phyloP scores from a whole-genome alignment of 2,329 filamentous ascomycete species.

The Aspergillus sp. region DNA sequence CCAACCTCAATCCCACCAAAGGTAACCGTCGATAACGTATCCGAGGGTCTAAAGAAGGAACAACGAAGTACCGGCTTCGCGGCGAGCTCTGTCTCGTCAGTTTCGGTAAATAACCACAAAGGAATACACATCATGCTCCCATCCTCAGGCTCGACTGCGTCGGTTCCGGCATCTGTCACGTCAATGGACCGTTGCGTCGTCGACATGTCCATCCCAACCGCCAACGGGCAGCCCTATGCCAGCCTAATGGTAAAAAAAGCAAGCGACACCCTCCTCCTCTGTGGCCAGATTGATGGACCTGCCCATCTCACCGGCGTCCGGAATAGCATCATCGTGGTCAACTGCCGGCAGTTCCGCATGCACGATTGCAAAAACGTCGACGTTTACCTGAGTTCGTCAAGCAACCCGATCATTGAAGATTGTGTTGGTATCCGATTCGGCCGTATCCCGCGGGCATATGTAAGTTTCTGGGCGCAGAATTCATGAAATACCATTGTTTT shows the following conservation, averaged over 20 bases:
- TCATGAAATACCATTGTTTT: neutral
- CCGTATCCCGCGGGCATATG: conserved; percentile 67
- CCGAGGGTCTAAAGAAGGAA: conserved; percentile 22
- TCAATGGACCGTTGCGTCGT: conserved; percentile 71
- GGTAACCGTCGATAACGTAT: conserved; percentile 19
- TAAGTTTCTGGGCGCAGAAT: conserved; percentile 46
- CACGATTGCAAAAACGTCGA: conserved; percentile 81
- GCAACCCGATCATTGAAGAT: conserved; percentile 91
- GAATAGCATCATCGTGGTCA: conserved; percentile 73
- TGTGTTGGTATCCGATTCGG: conserved; percentile 78
- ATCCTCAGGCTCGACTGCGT: conserved; percentile 66
- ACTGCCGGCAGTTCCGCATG: conserved; percentile 85
- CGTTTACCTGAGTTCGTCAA: conserved; percentile 78
- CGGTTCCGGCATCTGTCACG: conserved; percentile 70
- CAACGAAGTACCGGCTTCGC: conserved; percentile 50
- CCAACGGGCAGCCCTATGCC: conserved; percentile 64
- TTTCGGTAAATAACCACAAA: conserved; percentile 67
- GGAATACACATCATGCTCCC: conserved; percentile 77
- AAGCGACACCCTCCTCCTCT: conserved; percentile 69
- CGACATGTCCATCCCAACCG: conserved; percentile 70
- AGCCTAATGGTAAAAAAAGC: conserved; percentile 70
- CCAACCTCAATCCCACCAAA: conserved; percentile 38
- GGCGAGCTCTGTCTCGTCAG: conserved; percentile 48
- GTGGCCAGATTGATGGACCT: conserved; percentile 74
- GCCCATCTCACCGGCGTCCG: conserved; percentile 76